phyloP scores from a whole-genome alignment of 176 grass and related monocot genomes.

The Chloris gayana region DNA sequence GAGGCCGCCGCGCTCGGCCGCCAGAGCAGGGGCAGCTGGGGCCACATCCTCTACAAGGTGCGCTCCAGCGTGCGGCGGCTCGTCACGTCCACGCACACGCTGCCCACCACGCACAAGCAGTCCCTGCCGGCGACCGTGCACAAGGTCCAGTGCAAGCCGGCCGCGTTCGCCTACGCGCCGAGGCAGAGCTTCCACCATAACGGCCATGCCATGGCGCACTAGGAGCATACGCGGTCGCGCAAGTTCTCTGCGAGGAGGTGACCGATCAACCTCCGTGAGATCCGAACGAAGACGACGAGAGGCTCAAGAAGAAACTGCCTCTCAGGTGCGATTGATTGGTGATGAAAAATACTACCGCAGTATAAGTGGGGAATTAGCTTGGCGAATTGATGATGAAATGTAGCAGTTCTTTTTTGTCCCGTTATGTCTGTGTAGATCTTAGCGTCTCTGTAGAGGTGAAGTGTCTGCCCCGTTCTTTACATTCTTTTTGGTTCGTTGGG shows the following conservation, averaged over 20 bases:
- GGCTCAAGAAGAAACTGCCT: not conserved
- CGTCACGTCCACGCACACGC: conserved; percentile 40
- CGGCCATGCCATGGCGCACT: conserved; percentile 37
- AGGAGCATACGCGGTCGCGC: not conserved
- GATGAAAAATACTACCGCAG: conserved; percentile 3
- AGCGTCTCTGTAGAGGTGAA: conserved; percentile 32
- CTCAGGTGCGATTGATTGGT: conserved; percentile 7
- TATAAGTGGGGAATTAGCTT: conserved; percentile 23
- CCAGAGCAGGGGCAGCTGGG: conserved; percentile 65
- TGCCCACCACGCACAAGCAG: conserved; percentile 67
- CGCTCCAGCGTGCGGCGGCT: conserved; percentile 67
- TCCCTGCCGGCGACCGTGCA: conserved; percentile 52
- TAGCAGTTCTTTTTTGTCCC: conserved; percentile 20
- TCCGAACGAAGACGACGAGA: not conserved
- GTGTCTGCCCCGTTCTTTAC: conserved; percentile 32
- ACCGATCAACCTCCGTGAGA: not conserved
- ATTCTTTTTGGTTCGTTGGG: conserved; percentile 55
- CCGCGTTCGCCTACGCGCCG: conserved; percentile 54
- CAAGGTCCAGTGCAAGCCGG: conserved; percentile 49
- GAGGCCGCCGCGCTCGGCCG: conserved; percentile 73
- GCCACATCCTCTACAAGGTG: conserved; percentile 77
- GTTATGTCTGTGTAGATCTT: conserved; percentile 50
- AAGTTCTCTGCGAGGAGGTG: not conserved
- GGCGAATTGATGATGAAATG: conserved; percentile 20
- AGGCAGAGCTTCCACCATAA: conserved; percentile 68